phyloP scores from a whole-genome alignment of 805 yeast species.

The Cyberlindnera misumaiensis region DNA sequence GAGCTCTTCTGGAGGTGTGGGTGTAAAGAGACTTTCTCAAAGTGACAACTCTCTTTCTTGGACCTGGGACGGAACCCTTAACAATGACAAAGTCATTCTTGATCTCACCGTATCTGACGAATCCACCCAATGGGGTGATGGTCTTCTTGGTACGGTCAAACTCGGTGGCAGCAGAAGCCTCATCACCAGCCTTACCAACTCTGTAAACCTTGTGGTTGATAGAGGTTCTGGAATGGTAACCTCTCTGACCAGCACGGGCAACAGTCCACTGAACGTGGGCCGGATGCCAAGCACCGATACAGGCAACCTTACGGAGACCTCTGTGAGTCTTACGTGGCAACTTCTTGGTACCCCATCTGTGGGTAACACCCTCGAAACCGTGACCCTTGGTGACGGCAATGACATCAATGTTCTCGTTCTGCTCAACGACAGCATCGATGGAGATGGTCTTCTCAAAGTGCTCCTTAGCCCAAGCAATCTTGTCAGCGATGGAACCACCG shows the following conservation, averaged over 20 bases:
- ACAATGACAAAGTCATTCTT: slow-evolving; percentile 96
- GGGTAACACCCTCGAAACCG: slow-evolving; percentile 99
- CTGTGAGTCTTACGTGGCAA: slow-evolving; percentile 99
- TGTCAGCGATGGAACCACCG: slow-evolving; percentile 98
- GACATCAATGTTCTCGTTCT: slow-evolving; percentile 97
- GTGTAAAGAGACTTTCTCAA: slow-evolving; percentile 97
- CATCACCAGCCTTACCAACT: slow-evolving; percentile 95
- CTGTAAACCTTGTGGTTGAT: slow-evolving; percentile 99
- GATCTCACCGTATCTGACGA: slow-evolving; percentile 97
- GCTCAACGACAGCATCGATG: slow-evolving; percentile 94
- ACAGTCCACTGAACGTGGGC: slow-evolving; percentile 99
- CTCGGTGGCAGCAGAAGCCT: slow-evolving; percentile 89
- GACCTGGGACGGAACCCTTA: slow-evolving; percentile 99
- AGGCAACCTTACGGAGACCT: slow-evolving; percentile 99
- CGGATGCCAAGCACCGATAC: slow-evolving; percentile 99
- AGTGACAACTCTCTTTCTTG: slow-evolving; percentile 98
- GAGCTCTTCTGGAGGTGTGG: slow-evolving; percentile 96
- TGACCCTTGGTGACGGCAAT: slow-evolving; percentile 99
- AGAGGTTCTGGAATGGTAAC: slow-evolving; percentile 99
- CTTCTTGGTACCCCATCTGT: slow-evolving; percentile 99
- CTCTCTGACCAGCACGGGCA: slow-evolving; percentile 99
- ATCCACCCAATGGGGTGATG: slow-evolving; percentile 99
- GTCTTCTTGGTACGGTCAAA: slow-evolving; percentile 99
- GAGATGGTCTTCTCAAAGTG: slow-evolving; percentile 98
- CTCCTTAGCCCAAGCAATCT: slow-evolving; percentile 97